Evolutionary conservation across 163 green algal species (phyloP).

Genomic region (Scenedesmus sp.): DNA sequence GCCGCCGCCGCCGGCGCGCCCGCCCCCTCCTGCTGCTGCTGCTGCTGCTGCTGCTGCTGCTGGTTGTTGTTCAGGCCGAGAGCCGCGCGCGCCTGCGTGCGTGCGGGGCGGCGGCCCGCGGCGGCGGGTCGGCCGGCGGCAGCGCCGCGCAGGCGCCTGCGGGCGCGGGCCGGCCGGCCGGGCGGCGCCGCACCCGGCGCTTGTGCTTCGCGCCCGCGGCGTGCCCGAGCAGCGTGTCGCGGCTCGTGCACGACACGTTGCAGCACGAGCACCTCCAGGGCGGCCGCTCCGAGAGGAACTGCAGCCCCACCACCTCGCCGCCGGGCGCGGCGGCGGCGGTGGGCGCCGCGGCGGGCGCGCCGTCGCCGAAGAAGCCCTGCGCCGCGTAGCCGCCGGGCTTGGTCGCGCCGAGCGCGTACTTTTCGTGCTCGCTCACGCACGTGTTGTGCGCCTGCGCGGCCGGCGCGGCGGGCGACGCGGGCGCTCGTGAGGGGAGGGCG

Average conservation of each 20-base stretch:
- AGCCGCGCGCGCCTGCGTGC: slow-evolving; percentile 20
- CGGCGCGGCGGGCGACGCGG: too few species aligned
- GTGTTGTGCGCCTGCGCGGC: slow-evolving; percentile 77
- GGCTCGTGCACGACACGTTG: slow-evolving; percentile 92
- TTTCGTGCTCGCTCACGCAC: slow-evolving; percentile 96
- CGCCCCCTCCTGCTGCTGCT: neutral
- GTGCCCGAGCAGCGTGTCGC: slow-evolving; percentile 87
- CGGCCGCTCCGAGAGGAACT: slow-evolving; percentile 75
- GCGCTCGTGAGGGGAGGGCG: too few species aligned
- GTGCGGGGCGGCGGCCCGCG: neutral
- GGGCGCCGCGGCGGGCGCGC: neutral
- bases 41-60: slow-evolving; percentile 12
- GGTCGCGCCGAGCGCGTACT: slow-evolving; percentile 90
- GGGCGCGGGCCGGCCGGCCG: neutral
- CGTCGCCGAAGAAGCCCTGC: slow-evolving; percentile 55
- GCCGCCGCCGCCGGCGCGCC: neutral
- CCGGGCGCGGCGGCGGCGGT: neutral
- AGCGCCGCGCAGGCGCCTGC: neutral
- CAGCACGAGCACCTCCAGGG: slow-evolving; percentile 92
- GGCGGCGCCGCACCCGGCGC: slow-evolving; percentile 1
- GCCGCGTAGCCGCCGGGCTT: slow-evolving; percentile 90
- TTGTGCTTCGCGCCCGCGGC: slow-evolving; percentile 74
- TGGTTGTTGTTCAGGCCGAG: neutral
- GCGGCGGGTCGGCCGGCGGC: neutral
- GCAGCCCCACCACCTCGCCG: slow-evolving; percentile 55